Percentiles rank a stretch among this genome's conserved stretches.
Evolutionary conservation across 1,284 basidiomycete genomes (phyloP).

Genomic region (Uromyces viciae-fabae): DNA sequence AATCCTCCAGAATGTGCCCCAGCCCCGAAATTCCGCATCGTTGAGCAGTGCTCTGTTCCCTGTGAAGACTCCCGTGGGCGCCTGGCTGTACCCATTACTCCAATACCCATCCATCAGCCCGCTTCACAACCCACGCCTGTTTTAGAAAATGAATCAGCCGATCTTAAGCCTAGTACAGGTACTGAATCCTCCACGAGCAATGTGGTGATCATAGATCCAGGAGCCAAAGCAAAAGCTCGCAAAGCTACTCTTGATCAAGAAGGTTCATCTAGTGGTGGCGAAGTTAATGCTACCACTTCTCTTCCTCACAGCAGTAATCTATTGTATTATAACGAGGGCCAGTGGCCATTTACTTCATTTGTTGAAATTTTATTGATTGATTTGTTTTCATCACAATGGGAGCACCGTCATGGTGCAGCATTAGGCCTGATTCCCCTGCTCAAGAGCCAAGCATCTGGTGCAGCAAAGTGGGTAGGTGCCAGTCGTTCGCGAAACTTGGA

Average conservation of each 20-base stretch:
- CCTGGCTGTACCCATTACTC: constrained; percentile 47
- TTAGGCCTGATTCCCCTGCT: constrained; percentile 85
- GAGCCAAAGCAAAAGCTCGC: constrained; percentile 53
- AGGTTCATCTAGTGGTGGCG: constrained; percentile 44
- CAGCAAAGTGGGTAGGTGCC: constrained; percentile 65
- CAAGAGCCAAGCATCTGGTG: constrained; percentile 75
- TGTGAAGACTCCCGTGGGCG: constrained; percentile 41
- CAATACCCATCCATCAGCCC: constrained; percentile 46
- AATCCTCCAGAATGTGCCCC: constrained; percentile 6
- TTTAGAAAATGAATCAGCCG: constrained; percentile 1
- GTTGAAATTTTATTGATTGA: constrained; percentile 77
- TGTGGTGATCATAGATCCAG: constrained; percentile 49
- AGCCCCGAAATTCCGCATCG: constrained; percentile 34
- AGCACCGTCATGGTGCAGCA: constrained; percentile 88
- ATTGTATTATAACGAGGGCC: constrained; percentile 61
- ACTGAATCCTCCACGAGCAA: constrained; percentile 30
- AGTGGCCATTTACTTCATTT: constrained; percentile 85
- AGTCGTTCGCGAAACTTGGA: constrained; percentile 63
- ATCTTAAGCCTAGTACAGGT: neutral
- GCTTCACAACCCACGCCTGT: neutral
- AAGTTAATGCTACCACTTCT: constrained; percentile 44
- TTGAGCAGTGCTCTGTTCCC: constrained; percentile 45
- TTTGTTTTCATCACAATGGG: constrained; percentile 81
- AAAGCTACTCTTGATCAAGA: constrained; percentile 50
- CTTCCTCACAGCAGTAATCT: constrained; percentile 11